A percentile compares a stretch with the other conserved stretches of the same genome.
These are phyloP conservation scores for Mrakia blollopis DNA, from an alignment of 768 basidiomycete genomes.

Conservation along the genomic window DNA sequence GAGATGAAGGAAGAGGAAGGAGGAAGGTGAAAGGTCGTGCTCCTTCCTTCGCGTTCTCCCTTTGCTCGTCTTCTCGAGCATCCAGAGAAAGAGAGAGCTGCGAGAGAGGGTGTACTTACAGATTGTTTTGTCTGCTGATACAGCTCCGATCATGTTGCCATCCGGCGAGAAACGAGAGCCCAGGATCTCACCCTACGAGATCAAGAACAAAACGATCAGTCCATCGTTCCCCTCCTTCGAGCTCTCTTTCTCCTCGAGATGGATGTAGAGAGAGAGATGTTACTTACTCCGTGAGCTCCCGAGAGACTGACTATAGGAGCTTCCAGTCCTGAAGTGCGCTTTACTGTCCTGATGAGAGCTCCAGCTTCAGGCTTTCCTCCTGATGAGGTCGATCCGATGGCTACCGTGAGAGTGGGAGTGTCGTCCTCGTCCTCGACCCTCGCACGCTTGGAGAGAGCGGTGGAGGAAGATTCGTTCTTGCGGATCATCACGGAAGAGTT, in stretches of 20 bases:
- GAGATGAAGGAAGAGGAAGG: neutral
- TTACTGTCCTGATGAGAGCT: conserved; percentile 74
- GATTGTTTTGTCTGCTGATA: conserved; percentile 80
- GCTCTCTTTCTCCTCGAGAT: no score
- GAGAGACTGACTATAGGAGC: conserved; percentile 89
- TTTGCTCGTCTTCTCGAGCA: neutral
- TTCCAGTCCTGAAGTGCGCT: conserved; percentile 85
- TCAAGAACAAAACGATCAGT: neutral
- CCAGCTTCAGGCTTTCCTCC: conserved; percentile 38
- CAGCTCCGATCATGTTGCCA: conserved; percentile 89
- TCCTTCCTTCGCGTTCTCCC: conserved; percentile 6
- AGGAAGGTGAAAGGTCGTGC: neutral
- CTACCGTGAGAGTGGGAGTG: conserved; percentile 43
- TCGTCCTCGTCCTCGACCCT: conserved; percentile 38
- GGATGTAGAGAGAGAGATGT: neutral
- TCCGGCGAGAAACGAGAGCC: conserved; percentile 91
- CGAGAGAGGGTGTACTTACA: conserved; percentile 55
- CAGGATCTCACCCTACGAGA: conserved; percentile 68
- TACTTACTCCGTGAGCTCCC: conserved; percentile 78
- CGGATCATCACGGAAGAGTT: conserved; percentile 21
- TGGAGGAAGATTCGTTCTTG: conserved; percentile 21
- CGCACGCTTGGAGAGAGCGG: conserved; percentile 36
- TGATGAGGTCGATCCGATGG: conserved; percentile 35
- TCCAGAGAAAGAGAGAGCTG: no score
- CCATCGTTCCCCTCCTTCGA: no score